Conservation (phyloP, 1,139 yeast species). For the Zygosaccharomyces sapae region DNA sequence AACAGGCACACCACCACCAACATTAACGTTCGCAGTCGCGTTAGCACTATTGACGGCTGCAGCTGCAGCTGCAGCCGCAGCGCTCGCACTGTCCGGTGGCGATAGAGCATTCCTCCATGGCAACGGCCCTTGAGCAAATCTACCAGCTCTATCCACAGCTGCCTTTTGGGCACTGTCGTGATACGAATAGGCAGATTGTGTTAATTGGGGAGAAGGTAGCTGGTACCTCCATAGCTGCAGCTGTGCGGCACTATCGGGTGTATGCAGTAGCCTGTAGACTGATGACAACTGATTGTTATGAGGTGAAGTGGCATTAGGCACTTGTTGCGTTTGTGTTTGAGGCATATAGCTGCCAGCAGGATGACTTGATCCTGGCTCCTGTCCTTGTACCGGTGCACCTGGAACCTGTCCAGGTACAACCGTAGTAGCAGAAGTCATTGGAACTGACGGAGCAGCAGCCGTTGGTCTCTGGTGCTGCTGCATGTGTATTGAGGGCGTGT, state of each 20-base stretch:
- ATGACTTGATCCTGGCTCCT: not conserved
- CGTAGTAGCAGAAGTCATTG: not conserved
- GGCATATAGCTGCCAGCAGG: not conserved
- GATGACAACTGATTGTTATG: constrained; percentile 1
- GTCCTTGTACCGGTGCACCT: not conserved
- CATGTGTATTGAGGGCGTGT: not conserved
- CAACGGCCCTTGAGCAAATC: constrained; percentile 4
- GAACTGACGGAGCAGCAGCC: not conserved
- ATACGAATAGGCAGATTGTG: constrained; percentile 7
- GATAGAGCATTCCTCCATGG: constrained; percentile 4
- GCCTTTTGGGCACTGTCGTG: constrained; percentile 15
- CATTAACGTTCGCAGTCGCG: not conserved
- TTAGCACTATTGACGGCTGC: too few relatives aligned
- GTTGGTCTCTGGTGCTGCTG: constrained; percentile 3
- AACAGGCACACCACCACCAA: not conserved
- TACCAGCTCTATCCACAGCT: constrained; percentile 10
- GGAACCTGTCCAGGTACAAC: constrained; percentile 1
- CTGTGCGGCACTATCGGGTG: constrained; percentile 7
- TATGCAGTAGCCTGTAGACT: constrained; percentile 2
- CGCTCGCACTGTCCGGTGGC: constrained; percentile 2
- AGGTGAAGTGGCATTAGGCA: not conserved
- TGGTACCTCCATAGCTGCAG: constrained; percentile 7
- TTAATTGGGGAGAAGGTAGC: constrained; percentile 12
- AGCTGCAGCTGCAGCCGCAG: not conserved
- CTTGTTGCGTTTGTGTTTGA: not conserved